These are phyloP conservation scores for Petunia secreta DNA, from an alignment of 257 asterid genomes.

Conservation along the genomic window DNA sequence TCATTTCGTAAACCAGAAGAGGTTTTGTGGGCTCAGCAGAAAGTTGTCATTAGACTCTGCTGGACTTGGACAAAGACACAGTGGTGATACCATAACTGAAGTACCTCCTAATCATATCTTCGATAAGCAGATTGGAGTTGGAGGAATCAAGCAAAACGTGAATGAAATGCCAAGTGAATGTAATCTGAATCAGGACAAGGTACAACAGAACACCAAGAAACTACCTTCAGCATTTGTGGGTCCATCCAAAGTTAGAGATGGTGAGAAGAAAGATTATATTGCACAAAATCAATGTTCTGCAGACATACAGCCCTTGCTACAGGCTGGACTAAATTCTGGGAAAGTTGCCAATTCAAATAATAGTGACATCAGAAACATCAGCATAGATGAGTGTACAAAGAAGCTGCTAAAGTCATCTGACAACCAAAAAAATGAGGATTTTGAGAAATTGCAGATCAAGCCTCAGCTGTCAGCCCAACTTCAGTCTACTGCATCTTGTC, in stretches of 20 bases:
- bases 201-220: slow-evolving; percentile 37
- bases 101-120: slow-evolving; percentile 31
- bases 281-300: slow-evolving; percentile 35
- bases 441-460: slow-evolving; percentile 29
- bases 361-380: slow-evolving; percentile 26
- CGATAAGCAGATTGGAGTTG: slow-evolving; percentile 34
- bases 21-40: slow-evolving; percentile 46
- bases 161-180: slow-evolving; percentile 25
- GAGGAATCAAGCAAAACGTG: slow-evolving; percentile 36
- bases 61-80: slow-evolving; percentile 38
- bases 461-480: slow-evolving; percentile 27
- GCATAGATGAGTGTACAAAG: slow-evolving; percentile 25
- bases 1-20: slow-evolving; percentile 34
- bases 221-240: slow-evolving; percentile 41
- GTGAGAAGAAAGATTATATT: slow-evolving; percentile 27
- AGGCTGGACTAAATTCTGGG: slow-evolving; percentile 27
- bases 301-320: slow-evolving; percentile 26
- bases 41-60: slow-evolving; percentile 56
- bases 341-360: slow-evolving; percentile 24
- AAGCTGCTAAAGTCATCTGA: slow-evolving; percentile 25
- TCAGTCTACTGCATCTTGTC: slow-evolving; percentile 25
- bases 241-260: slow-evolving; percentile 39
- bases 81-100: slow-evolving; percentile 29
- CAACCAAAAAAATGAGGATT: slow-evolving; percentile 33
- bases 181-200: slow-evolving; percentile 31